Conservation (phyloP, 805 yeast genomes). For the Candida tallmaniae region DNA sequence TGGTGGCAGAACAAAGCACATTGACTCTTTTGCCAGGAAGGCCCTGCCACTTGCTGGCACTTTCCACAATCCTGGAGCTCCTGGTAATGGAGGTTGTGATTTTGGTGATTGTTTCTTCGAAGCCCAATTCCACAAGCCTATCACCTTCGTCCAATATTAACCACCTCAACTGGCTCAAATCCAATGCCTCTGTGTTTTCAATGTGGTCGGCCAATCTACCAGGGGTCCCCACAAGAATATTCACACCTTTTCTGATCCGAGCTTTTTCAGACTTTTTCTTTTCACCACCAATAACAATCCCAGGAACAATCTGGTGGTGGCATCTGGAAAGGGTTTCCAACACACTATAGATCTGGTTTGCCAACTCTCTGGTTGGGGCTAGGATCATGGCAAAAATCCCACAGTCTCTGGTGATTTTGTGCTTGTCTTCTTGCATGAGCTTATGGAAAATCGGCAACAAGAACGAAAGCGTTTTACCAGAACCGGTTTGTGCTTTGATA, state of each 20-base stretch:
- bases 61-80: conserved; percentile 34
- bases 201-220: conserved; percentile 94
- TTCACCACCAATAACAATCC: conserved; percentile 96
- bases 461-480: conserved; percentile 93
- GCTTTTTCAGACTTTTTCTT: conserved; percentile 97
- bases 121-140: conserved; percentile 90
- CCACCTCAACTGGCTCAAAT: conserved; percentile 72
- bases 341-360: conserved; percentile 82
- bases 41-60: conserved; percentile 40
- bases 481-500: conserved; percentile 96
- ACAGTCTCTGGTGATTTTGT: conserved; percentile 50
- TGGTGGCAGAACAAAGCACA: conserved; percentile 91
- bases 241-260: conserved; percentile 90
- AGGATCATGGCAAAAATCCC: conserved; percentile 88
- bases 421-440: conserved; percentile 49
- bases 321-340: conserved; percentile 67
- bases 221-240: conserved; percentile 94
- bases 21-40: conserved; percentile 72
- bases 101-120: conserved; percentile 84
- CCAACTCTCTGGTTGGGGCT: conserved; percentile 94
- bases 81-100: conserved; percentile 60
- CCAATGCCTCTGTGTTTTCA: conserved; percentile 77
- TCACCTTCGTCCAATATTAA: conserved; percentile 97
- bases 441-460: conserved; percentile 76
- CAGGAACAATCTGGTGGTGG: conserved; percentile 89